Evolutionary conservation across 306 rosid species (phyloP), one percentile per base, ranked within the genome.

Genomic region (Sindora glabra): DNA sequence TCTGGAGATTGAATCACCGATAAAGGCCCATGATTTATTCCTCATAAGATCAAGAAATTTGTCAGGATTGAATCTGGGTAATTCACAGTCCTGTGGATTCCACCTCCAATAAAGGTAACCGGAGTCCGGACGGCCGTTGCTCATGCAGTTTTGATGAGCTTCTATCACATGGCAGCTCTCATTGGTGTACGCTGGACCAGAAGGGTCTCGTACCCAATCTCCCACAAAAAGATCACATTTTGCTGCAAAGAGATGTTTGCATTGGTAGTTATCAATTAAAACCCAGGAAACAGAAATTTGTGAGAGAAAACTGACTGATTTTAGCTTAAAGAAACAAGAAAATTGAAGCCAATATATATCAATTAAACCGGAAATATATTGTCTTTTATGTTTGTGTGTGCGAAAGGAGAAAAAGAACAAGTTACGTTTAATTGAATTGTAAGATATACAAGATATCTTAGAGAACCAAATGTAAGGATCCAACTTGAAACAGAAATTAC

Each of bases 1-100:
- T 8, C 13, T 12, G n/a, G 88, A 82, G 48, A 91, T 91, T 66
- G 97, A 91, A 77, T 85, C 96, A 2, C 96, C 95, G 7, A 85
- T 52, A 59, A 91, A 91, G 8, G 83, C 87, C 86, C 78, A 85
- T 47, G 79, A 75, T 66, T 74, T 85, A 53, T 77, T 45, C 67
- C 79, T 85, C 96, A 87, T 87, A 4, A 73, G 63, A 71, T 67
- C 33, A 49, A 91, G 89, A 71, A 91, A 87, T 24, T 64, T 79
- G 12, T 10, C 12, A 3, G 95, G 75, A 69, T 67, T 65, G 67
- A 91, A 87, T 74, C 66, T 83, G 17, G 87, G 82, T 6, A 91
- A 19, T 8, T 74, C 62, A 67, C 96, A 91, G 34, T 69, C 81
- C 29, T 67, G 50, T 25, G 97, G 97, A 0, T 12, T 74, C 97